Conservation (phyloP, 306 rosid species). For the Cajanus cajan region DNA sequence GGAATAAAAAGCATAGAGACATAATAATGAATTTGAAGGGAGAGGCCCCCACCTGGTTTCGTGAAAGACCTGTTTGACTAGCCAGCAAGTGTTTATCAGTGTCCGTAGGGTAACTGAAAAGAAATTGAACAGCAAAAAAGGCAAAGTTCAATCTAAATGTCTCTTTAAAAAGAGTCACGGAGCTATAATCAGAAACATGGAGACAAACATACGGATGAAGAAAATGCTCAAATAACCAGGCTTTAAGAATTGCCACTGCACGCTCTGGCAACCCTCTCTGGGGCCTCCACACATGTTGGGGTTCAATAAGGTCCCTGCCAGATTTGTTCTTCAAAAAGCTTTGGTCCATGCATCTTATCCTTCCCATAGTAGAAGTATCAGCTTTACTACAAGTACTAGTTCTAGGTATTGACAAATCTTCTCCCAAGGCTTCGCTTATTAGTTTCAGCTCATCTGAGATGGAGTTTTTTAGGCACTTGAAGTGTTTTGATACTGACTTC, state of each 20-base stretch:
- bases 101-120: constrained; percentile 92
- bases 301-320: constrained; percentile 51
- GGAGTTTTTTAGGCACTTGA: constrained; percentile 52
- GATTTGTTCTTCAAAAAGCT: constrained; percentile 56
- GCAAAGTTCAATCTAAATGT: constrained; percentile 4
- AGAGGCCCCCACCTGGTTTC: constrained; percentile 81
- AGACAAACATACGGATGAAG: constrained; percentile 85
- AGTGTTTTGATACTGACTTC: constrained; percentile 64
- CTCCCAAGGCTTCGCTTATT: constrained; percentile 48
- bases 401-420: constrained; percentile 48
- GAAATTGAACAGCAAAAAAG: background rate
- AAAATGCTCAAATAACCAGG: constrained; percentile 97
- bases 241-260: constrained; percentile 77
- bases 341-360: constrained; percentile 54
- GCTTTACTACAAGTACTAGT: constrained; percentile 39
- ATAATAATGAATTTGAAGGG: constrained; percentile 25
- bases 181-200: background rate
- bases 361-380: constrained; percentile 31
- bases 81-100: constrained; percentile 96
- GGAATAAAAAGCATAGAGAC: background rate
- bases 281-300: constrained; percentile 79
- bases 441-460: constrained; percentile 67
- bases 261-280: constrained; percentile 96
- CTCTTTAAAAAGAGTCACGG: background rate
- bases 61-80: constrained; percentile 88